Evolutionary conservation across 306 rosid genomes (phyloP).

Genomic region (Cicer yamashitae): DNA sequence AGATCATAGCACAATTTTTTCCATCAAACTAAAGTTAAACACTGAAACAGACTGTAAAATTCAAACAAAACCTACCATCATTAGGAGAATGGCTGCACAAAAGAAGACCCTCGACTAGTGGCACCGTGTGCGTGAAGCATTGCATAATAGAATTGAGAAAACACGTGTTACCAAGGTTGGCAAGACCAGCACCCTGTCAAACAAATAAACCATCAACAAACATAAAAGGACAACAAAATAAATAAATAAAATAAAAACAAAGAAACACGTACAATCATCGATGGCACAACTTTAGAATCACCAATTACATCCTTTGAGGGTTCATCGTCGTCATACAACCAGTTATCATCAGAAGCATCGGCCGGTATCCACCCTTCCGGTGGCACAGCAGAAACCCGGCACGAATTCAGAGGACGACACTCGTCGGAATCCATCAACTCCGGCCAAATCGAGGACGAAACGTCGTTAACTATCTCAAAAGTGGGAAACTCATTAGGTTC

Average conservation of each 20-base stretch:
- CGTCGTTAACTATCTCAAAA: background rate
- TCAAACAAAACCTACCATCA: constrained; percentile 52
- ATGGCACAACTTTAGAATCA: constrained; percentile 36
- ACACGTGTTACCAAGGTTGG: constrained; percentile 86
- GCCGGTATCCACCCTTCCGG: constrained; percentile 15
- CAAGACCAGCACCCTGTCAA: constrained; percentile 84
- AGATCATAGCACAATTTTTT: too few species aligned
- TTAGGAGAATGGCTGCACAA: constrained; percentile 54
- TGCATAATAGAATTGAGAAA: constrained; percentile 82
- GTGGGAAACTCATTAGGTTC: constrained; percentile 27
- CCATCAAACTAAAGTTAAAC: background rate
- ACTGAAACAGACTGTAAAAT: background rate
- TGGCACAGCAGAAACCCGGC: constrained; percentile 30
- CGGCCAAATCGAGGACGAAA: constrained; percentile 25
- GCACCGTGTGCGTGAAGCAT: constrained; percentile 90
- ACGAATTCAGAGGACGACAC: constrained; percentile 9
- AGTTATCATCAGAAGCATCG: background rate
- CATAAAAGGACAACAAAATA: background rate
- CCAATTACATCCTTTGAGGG: background rate
- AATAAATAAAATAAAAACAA: background rate
- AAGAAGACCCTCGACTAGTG: constrained; percentile 67
- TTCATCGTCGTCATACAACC: background rate
- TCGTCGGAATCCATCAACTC: constrained; percentile 19
- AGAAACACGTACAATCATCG: constrained; percentile 53
- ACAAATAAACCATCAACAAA: constrained; percentile 25